Base-by-base conservation (phyloP, 768 basidiomycete species). In the Russula earlei region DNA sequence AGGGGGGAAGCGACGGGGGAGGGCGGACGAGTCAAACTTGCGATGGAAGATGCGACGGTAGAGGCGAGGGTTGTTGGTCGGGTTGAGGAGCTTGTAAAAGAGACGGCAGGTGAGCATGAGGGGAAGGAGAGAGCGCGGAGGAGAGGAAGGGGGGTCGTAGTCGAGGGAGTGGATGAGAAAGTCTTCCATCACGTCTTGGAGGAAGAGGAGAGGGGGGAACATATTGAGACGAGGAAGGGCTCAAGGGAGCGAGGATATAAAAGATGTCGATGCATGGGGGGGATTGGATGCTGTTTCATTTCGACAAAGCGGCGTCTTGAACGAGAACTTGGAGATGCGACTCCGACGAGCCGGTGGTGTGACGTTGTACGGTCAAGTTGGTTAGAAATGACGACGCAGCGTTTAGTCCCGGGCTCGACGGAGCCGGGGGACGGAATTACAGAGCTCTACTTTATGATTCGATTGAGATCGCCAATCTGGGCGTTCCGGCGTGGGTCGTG, bases 171-270 rank as follows among this genome's bases (percentile, higher is more conserved):
- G 80, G 65, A 78, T 81, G 3, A 86, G 85, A 61, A 91, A 82
- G 42, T 82, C 81, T 64, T 91, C 85, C 42, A 93, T 75, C 24
- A 89, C 74, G 70, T 91, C 87, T 57, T 78, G 79, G 59, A 54
- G 55, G 60, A 52, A 42, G 56, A 57, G 56, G 53, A 55, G 62
- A 22, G 54, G 12, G 29, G 44, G 38, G 59, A 22, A 5, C 52
- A 55, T 48, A 38, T 8, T 36, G 44, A 55, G 56, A 49, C 19
- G 41, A 25, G 42, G 47, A 29, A 36, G 37, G 43, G 9, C 24
- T 19, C 25, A 41, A 56, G 29, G 56, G 44, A 48, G 47, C 20
- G 43, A 54, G 17, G 40, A 48, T 58, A 58, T 58, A 58, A 58
- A 57, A 37, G 42, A 52, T 52, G 29, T n/a, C n/a, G 22, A 46